Percentiles rank a stretch among this genome's conserved stretches.
Evolutionary conservation across 768 basidiomycete species (phyloP).

Genomic region (Mycena pura): DNA sequence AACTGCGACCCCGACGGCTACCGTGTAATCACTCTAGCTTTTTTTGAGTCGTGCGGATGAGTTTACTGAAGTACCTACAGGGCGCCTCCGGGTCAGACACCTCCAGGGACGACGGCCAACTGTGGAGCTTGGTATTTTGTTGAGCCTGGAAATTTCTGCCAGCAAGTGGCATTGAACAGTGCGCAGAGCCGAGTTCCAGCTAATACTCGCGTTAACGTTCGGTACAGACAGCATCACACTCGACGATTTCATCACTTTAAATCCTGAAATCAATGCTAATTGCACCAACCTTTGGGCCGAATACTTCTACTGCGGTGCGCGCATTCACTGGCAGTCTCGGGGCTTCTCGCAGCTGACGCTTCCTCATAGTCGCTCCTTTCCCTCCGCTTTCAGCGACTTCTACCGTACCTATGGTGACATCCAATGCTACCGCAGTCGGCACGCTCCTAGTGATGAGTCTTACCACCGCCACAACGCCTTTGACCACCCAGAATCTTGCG

Average conservation of each 20-base stretch:
- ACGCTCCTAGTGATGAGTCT: neutral
- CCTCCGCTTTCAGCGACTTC: constrained; percentile 5
- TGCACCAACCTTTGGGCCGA: constrained; percentile 19
- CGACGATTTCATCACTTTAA: neutral
- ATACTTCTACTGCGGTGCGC: neutral
- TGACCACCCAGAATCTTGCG: no score
- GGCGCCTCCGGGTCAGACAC: constrained; percentile 7
- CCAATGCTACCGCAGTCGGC: neutral
- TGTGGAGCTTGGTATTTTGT: constrained; percentile 19
- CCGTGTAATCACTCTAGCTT: no score
- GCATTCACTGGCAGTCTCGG: no score
- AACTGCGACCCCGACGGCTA: no score
- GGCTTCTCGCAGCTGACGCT: neutral
- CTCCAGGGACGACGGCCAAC: constrained; percentile 12
- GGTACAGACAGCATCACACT: constrained; percentile 15
- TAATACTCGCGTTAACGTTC: neutral
- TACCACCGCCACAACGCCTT: constrained; percentile 3
- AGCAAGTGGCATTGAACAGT: constrained; percentile 11
- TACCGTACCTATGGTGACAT: neutral
- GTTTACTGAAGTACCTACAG: neutral
- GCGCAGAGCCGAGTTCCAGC: no score
- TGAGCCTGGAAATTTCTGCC: constrained; percentile 3
- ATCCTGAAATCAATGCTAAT: constrained; percentile 9
- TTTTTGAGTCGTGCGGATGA: no score
- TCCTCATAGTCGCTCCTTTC: constrained; percentile 12